Evolutionary conservation across 306 rosid species (phyloP).

Genomic region (Ceratonia siliqua): DNA sequence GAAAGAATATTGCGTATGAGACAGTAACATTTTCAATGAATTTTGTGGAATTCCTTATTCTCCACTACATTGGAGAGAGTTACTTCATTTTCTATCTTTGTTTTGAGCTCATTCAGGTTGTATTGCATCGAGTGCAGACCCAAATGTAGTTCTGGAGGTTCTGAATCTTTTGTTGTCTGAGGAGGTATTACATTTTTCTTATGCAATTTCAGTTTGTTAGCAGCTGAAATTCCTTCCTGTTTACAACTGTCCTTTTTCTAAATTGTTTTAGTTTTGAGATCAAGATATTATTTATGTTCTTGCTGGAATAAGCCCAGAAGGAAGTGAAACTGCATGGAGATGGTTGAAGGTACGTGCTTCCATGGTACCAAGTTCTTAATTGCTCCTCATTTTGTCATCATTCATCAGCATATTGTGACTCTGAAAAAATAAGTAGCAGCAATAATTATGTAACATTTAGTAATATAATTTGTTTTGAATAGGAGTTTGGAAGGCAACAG

Average conservation of each 20-base stretch:
- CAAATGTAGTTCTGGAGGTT: slow-evolving; percentile 49
- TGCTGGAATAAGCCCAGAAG: slow-evolving; percentile 48
- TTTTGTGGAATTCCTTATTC: background rate
- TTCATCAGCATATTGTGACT: background rate
- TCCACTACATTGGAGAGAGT: background rate
- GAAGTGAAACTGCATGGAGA: slow-evolving; percentile 49
- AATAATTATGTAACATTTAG: background rate
- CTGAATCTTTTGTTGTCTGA: slow-evolving; percentile 51
- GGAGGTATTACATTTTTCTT: slow-evolving; percentile 38
- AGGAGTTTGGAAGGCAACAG: background rate
- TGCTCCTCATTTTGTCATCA: background rate
- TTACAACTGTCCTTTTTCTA: slow-evolving; percentile 11
- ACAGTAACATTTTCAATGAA: background rate
- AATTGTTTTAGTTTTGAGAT: slow-evolving; percentile 49
- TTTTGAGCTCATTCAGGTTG: slow-evolving; percentile 43
- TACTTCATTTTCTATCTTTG: slow-evolving; percentile 2
- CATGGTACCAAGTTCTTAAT: slow-evolving; percentile 7
- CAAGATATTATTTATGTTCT: slow-evolving; percentile 54
- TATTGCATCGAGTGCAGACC: slow-evolving; percentile 60
- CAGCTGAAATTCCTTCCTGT: slow-evolving; percentile 8
- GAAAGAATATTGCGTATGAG: slow-evolving; percentile 52
- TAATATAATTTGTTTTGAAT: background rate
- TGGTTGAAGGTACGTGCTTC: slow-evolving; percentile 65
- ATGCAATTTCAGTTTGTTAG: background rate
- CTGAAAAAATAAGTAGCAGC: background rate